phyloP scores from a whole-genome alignment of 2,329 filamentous ascomycete genomes.

The Botrytis aclada region DNA sequence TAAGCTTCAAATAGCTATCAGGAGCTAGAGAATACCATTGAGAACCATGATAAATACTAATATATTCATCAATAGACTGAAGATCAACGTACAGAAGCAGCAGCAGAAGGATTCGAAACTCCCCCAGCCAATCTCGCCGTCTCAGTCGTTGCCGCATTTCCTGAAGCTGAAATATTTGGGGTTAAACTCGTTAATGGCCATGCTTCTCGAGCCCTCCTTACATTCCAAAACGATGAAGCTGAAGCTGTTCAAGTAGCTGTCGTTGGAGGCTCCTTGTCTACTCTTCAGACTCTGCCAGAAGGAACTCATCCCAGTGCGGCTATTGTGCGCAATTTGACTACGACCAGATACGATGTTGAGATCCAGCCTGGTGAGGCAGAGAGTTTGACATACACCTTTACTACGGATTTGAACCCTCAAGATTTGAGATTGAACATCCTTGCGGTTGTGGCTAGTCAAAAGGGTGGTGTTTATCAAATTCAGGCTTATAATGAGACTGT shows the following conservation, averaged over 20 bases:
- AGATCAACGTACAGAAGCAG: conserved; percentile 23
- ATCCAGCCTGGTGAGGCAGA: conserved; percentile 74
- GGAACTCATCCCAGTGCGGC: conserved; percentile 47
- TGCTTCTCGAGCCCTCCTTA: conserved; percentile 76
- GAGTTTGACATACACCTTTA: conserved; percentile 77
- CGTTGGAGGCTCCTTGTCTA: conserved; percentile 70
- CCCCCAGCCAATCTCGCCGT: conserved; percentile 54
- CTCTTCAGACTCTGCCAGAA: conserved; percentile 51
- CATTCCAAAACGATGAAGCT: conserved; percentile 80
- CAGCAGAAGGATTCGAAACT: conserved; percentile 30
- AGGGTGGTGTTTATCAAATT: conserved; percentile 71
- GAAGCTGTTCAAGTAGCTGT: conserved; percentile 71
- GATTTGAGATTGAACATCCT: conserved; percentile 76
- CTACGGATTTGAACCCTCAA: conserved; percentile 88
- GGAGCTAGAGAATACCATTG: neutral
- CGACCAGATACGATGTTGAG: conserved; percentile 67
- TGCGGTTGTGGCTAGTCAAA: conserved; percentile 66
- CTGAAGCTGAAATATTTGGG: conserved; percentile 73
- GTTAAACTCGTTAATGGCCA: conserved; percentile 94
- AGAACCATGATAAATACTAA: neutral
- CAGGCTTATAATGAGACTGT: conserved; percentile 79
- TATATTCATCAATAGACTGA: conserved; percentile 18
- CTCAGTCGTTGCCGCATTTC: conserved; percentile 60
- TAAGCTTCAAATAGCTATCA: conserved; percentile 17
- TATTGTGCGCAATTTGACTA: conserved; percentile 82